Conservation (phyloP, 208 protist species). For the Trypanosoma avium region DNA sequence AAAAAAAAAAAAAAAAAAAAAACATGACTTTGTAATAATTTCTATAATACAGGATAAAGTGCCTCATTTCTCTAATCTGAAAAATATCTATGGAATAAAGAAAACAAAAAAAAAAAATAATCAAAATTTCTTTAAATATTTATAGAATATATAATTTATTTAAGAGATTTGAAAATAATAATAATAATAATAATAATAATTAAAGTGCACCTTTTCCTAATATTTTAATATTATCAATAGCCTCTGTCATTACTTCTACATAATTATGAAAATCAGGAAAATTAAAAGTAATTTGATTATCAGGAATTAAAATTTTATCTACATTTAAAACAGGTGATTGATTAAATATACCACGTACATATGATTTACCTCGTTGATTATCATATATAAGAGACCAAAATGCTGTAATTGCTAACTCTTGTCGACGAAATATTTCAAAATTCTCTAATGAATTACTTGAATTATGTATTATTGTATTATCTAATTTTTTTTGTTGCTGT, state of each 20-base stretch:
- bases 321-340: slow-evolving; percentile 33
- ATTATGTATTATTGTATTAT: not conserved
- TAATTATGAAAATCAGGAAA: not conserved
- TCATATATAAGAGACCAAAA: slow-evolving; percentile 57
- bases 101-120: slow-evolving; percentile 18
- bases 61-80: too few relatives aligned
- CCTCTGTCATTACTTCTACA: slow-evolving; percentile 16
- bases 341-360: slow-evolving; percentile 34
- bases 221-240: slow-evolving; percentile 25
- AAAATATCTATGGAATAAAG: not conserved
- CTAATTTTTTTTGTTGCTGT: slow-evolving; percentile 9
- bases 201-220: slow-evolving; percentile 14
- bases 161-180: slow-evolving; percentile 6
- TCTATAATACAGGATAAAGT: too few relatives aligned
- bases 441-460: not conserved
- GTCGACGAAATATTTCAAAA: slow-evolving; percentile 23
- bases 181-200: not conserved
- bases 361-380: slow-evolving; percentile 45
- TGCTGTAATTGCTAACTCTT: slow-evolving; percentile 42
- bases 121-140: too few relatives aligned
- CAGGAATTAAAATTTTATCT: slow-evolving; percentile 6
- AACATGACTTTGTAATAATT: too few relatives aligned
- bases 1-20: too few relatives aligned
- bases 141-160: too few relatives aligned
- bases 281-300: slow-evolving; percentile 4